phyloP scores from a whole-genome alignment of 306 rosid species.

The Glycine soja region DNA sequence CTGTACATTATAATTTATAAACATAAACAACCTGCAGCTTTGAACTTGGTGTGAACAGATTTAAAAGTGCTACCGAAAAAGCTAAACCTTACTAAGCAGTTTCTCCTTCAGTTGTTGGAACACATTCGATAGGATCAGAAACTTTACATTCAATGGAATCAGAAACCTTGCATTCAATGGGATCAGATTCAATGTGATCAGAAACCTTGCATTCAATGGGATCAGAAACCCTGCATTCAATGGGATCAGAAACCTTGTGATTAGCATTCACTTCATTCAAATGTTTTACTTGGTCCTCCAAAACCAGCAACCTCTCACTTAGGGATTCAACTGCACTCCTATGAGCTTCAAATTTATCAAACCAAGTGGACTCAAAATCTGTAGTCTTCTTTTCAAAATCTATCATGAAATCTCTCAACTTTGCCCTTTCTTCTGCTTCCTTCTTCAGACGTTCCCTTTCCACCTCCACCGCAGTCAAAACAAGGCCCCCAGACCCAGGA shows the following conservation, averaged over 20 bases:
- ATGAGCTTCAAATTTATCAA: constrained; percentile 52
- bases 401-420: constrained; percentile 31
- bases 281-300: constrained; percentile 58
- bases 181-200: too few species aligned
- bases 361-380: constrained; percentile 66
- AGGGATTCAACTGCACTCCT: constrained; percentile 50
- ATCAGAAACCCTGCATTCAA: too few species aligned
- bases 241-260: constrained; percentile 43
- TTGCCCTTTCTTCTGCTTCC: constrained; percentile 83
- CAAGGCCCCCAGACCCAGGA: constrained; percentile 90
- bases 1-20: constrained; percentile 43
- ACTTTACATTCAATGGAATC: constrained; percentile 32
- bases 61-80: constrained; percentile 1
- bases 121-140: constrained; percentile 50
- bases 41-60: constrained; percentile 27
- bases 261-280: constrained; percentile 57
- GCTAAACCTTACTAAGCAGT: constrained; percentile 51
- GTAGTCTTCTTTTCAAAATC: constrained; percentile 55
- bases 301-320: constrained; percentile 54
- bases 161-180: too few species aligned
- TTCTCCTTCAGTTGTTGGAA: constrained; percentile 51
- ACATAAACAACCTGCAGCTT: constrained; percentile 35
- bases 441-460: constrained; percentile 74
- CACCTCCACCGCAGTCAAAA: constrained; percentile 77
- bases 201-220: too few species aligned